Evolutionary conservation across 306 rosid genomes (phyloP).

Genomic region (Cajanus cajan): DNA sequence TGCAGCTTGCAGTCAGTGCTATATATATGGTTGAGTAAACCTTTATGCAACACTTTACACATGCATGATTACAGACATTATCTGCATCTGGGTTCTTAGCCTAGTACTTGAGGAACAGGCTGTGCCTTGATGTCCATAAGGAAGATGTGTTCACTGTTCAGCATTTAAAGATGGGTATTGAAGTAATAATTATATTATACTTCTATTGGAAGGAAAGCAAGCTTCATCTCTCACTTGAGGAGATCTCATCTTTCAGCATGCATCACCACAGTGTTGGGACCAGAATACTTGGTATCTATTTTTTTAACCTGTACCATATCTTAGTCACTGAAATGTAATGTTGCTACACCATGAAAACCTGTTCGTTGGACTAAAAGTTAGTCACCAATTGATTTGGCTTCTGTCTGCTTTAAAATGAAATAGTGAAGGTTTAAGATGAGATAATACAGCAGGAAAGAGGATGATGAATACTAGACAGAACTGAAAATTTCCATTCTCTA

Average conservation of each 20-base stretch:
- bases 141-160: background rate
- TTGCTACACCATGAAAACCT: background rate
- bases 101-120: slow-evolving; percentile 1
- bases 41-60: background rate
- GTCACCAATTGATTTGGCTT: background rate
- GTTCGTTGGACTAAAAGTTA: slow-evolving; percentile 6
- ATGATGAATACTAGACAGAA: background rate
- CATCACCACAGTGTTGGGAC: background rate
- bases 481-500: background rate
- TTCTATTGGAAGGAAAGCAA: background rate
- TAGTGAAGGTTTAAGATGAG: background rate
- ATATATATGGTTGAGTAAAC: background rate
- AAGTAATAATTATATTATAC: background rate
- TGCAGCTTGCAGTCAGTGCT: no score
- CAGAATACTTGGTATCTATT: slow-evolving; percentile 8
- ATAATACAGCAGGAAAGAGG: slow-evolving; percentile 4
- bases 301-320: background rate
- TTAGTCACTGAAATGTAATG: background rate
- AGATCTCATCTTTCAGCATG: slow-evolving; percentile 1
- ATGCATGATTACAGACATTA: background rate
- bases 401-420: slow-evolving; percentile 14
- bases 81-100: slow-evolving; percentile 20
- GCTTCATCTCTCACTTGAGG: slow-evolving; percentile 3
- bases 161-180: background rate
- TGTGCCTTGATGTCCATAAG: background rate